Conservation (phyloP, 352 stramenopile species). For the Thalassiosira mediterranea region DNA sequence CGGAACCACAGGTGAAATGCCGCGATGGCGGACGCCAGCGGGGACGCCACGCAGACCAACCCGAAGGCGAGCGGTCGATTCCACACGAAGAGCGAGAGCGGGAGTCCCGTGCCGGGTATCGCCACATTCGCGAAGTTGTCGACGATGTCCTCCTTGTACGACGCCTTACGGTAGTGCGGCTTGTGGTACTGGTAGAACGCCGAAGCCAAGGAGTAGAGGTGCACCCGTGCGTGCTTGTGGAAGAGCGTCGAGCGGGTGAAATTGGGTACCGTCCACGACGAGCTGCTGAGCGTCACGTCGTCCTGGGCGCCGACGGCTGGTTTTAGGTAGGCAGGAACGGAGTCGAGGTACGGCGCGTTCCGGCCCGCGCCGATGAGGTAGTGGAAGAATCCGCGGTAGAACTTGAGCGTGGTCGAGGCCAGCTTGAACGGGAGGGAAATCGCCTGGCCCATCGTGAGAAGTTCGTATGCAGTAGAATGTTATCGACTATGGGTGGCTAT, state of each 20-base stretch:
- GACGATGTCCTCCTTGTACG: slow-evolving; percentile 92
- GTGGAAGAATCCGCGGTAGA: slow-evolving; percentile 76
- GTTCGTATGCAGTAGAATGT: no score
- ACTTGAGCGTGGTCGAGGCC: slow-evolving; percentile 58
- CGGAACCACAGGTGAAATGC: slow-evolving; percentile 66
- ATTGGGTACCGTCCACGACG: slow-evolving; percentile 15
- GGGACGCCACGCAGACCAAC: slow-evolving; percentile 63
- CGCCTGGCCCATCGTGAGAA: slow-evolving; percentile 57
- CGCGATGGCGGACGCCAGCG: slow-evolving; percentile 55
- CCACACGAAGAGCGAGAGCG: slow-evolving; percentile 78
- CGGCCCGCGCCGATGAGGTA: slow-evolving; percentile 66
- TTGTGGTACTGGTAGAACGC: slow-evolving; percentile 93
- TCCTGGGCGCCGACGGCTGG: not conserved
- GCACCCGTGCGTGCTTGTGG: slow-evolving; percentile 82
- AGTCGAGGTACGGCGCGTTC: slow-evolving; percentile 51
- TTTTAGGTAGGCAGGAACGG: slow-evolving; percentile 15
- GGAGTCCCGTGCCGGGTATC: slow-evolving; percentile 94
- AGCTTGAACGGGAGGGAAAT: slow-evolving; percentile 62
- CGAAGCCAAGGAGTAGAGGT: slow-evolving; percentile 94
- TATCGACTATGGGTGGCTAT: no score
- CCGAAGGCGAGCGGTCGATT: slow-evolving; percentile 72
- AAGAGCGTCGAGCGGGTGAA: slow-evolving; percentile 51
- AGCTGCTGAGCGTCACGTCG: slow-evolving; percentile 4
- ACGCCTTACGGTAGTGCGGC: slow-evolving; percentile 95
- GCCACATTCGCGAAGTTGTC: slow-evolving; percentile 98